A percentile compares a stretch with the other conserved stretches of the same genome.
Evolutionary conservation across 1,139 yeast genomes (phyloP).

Genomic region (Sporopachydermia cereana): DNA sequence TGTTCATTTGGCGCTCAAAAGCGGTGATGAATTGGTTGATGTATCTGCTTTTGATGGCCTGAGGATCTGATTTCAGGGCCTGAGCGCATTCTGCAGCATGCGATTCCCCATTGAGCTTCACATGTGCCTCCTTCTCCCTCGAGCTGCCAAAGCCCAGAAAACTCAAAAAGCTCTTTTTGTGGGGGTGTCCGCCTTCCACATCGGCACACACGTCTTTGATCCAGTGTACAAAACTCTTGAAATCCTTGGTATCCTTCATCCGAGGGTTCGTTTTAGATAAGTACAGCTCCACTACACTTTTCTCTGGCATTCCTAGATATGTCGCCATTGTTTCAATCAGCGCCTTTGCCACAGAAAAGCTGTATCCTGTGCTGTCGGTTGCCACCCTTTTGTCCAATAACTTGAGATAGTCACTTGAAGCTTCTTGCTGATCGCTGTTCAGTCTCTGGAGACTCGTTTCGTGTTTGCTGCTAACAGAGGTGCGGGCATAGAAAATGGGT

Average conservation of each 20-base stretch:
- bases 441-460: conserved; percentile 1
- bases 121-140: neutral
- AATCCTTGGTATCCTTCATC: neutral
- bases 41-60: neutral
- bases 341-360: neutral
- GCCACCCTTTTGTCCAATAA: neutral
- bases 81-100: neutral
- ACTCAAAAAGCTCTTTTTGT: conserved; percentile 2
- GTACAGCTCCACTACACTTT: conserved; percentile 1
- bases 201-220: neutral
- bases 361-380: neutral
- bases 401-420: neutral
- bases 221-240: neutral
- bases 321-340: conserved; percentile 1
- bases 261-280: neutral
- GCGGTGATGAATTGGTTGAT: neutral
- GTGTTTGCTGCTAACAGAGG: neutral
- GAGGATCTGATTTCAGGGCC: neutral
- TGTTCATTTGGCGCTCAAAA: neutral
- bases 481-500: conserved; percentile 38
- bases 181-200: neutral
- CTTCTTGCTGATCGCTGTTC: conserved; percentile 3
- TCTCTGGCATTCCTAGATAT: neutral
- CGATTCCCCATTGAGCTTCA: neutral
- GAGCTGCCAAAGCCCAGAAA: neutral